Percentiles rank a stretch among this genome's conserved stretches.
Conservation (phyloP, 2,329 filamentous ascomycete genomes). For the Pseudohalonectria lignicola region DNA sequence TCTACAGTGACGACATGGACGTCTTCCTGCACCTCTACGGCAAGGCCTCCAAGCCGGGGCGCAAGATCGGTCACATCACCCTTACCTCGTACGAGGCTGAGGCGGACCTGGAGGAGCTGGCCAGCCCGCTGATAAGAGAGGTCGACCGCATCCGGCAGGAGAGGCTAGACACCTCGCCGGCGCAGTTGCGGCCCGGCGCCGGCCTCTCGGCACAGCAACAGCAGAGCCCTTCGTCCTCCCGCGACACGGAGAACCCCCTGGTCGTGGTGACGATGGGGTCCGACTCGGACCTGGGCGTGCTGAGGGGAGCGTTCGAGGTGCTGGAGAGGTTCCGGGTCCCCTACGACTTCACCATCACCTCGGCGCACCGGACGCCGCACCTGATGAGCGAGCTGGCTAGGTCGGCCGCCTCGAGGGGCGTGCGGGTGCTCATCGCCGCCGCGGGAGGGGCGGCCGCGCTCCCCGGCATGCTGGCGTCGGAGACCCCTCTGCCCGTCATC, state of each 20-base stretch:
- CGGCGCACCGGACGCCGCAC: constrained; percentile 64
- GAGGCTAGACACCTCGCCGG: constrained; percentile 28
- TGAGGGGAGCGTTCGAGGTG: constrained; percentile 54
- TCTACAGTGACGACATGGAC: constrained; percentile 33
- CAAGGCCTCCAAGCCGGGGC: constrained; percentile 74
- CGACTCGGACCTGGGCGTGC: constrained; percentile 61
- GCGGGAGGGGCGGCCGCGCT: constrained; percentile 65
- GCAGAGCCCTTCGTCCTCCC: constrained; percentile 9
- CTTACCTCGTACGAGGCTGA: constrained; percentile 44
- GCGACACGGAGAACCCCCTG: too few relatives aligned
- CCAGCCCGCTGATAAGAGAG: constrained; percentile 57
- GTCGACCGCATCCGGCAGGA: constrained; percentile 49
- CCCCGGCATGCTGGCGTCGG: constrained; percentile 64
- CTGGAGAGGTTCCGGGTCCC: constrained; percentile 62
- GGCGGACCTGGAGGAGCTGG: constrained; percentile 46
- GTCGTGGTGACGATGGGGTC: constrained; percentile 80
- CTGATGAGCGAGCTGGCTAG: constrained; percentile 59
- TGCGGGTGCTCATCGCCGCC: constrained; percentile 66
- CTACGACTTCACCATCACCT: constrained; percentile 65
- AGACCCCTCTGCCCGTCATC: constrained; percentile 64
- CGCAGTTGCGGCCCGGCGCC: constrained; percentile 3
- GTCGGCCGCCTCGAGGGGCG: constrained; percentile 50
- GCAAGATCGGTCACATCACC: constrained; percentile 94
- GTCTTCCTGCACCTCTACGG: constrained; percentile 77
- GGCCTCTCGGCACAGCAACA: too few relatives aligned